phyloP scores from a whole-genome alignment of 2,329 filamentous ascomycete genomes.

The Colletotrichum sp. region DNA sequence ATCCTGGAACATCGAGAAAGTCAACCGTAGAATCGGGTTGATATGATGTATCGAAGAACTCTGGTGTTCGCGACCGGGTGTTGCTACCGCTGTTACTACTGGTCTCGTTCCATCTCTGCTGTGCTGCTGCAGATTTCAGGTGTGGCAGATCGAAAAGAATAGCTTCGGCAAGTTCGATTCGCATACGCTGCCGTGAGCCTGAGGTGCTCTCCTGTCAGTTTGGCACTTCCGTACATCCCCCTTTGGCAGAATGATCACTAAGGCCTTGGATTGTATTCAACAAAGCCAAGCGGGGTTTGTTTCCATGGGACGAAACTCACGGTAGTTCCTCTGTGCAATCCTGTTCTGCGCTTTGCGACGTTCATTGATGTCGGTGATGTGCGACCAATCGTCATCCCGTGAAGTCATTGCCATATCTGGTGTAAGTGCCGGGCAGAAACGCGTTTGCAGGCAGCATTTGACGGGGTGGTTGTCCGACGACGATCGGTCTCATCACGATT shows the following conservation, averaged over 20 bases:
- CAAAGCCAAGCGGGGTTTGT: rapidly evolving
- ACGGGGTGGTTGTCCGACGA: not conserved
- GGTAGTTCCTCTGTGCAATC: constrained; percentile 2
- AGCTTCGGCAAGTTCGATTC: not conserved
- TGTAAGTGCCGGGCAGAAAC: not conserved
- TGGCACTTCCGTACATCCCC: not conserved
- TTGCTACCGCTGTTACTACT: not conserved
- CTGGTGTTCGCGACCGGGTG: not conserved
- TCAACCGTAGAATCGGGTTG: not conserved
- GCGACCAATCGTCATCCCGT: constrained; percentile 35
- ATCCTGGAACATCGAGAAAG: not conserved
- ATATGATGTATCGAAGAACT: not conserved
- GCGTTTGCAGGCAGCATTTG: not conserved
- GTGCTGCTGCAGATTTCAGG: not conserved
- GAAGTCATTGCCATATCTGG: not conserved
- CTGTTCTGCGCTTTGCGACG: constrained; percentile 10
- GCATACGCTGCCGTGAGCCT: not conserved
- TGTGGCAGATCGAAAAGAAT: not conserved
- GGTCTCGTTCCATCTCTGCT: not conserved
- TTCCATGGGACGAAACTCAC: not conserved
- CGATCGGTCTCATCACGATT: not conserved
- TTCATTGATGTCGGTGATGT: constrained; percentile 28
- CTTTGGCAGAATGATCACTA: not conserved
- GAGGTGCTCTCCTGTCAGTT: not conserved
- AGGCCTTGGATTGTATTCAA: not conserved